Evolutionary conservation across 1,284 basidiomycete genomes (phyloP), one percentile per base, ranked within the genome.

Genomic region (Ceratobasidium sp.): DNA sequence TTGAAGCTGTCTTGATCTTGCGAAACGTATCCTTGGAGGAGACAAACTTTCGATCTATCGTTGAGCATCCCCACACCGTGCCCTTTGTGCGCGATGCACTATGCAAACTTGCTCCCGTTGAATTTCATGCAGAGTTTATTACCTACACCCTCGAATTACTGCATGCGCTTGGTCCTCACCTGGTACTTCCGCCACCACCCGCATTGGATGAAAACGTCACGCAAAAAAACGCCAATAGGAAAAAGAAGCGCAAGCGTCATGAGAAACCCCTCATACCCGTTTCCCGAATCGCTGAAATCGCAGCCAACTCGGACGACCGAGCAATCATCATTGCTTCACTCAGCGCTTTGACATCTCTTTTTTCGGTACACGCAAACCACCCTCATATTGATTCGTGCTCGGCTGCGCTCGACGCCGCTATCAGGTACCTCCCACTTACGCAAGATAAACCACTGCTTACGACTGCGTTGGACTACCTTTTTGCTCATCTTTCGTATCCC

Each of bases 1-100:
- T 93, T 41, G 93, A 95, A 82, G 92, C 93, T 4, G 86, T 94
- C 48, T 91, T 93, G 81, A 87, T 95, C 79, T 86, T 96, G 64
- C 90, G 94, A 27, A 95, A 95, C 82, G 88, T 91, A n/a, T 88
- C 92, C 27, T 84, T 92, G 67, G 88, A 90, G 78, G 90, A 91
- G 60, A 86, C 86, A 65, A 95, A 94, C 80, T 88, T 89, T 2
- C 82, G 86, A 41, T 89, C 91, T 78, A 86, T 96, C n/a, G 84
- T 88, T 2, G 84, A 83, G 27, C 89, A 91, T 80, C 85, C 87
- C 30, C 89, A 89, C 69, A 93, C 91, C 1, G 85, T 90, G 62
- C 87, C 89, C 7, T 84, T 95, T 20, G 86, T 94, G 44, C 85
- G 90, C 69, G 87, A 88, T 23, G 87, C 90, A 0, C 84, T 95